phyloP scores from a whole-genome alignment of 176 grass and related monocot species.

The Rhipidocladum racemiflorum region DNA sequence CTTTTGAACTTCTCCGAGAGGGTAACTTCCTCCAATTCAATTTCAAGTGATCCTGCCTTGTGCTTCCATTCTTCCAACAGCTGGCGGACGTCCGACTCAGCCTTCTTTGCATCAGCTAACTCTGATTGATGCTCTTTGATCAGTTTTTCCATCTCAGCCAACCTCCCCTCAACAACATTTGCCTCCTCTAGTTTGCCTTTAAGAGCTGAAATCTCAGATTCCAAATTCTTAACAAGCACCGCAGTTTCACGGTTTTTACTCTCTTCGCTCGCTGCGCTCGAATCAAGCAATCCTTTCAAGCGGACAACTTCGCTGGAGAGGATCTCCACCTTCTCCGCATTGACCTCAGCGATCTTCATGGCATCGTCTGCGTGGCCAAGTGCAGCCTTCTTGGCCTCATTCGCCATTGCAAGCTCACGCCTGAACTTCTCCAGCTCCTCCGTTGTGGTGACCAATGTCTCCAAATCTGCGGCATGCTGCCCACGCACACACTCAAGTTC shows the following conservation, averaged over 20 bases:
- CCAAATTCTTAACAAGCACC: slow-evolving; percentile 56
- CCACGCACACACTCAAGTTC: slow-evolving; percentile 63
- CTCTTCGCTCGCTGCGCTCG: slow-evolving; percentile 49
- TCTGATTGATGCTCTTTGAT: slow-evolving; percentile 56
- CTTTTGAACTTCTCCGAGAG: slow-evolving; percentile 64
- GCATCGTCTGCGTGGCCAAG: slow-evolving; percentile 71
- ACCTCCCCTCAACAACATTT: slow-evolving; percentile 47
- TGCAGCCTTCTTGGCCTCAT: slow-evolving; percentile 62
- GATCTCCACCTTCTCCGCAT: slow-evolving; percentile 78
- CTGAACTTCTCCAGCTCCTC: slow-evolving; percentile 68
- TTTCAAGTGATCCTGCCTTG: slow-evolving; percentile 55
- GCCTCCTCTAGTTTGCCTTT: slow-evolving; percentile 65
- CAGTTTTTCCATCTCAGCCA: slow-evolving; percentile 48
- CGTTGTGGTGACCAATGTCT: slow-evolving; percentile 50
- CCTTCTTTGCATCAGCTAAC: slow-evolving; percentile 55
- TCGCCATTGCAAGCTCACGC: slow-evolving; percentile 49
- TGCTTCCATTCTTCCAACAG: slow-evolving; percentile 73
- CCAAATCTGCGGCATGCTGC: slow-evolving; percentile 53
- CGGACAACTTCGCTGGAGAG: slow-evolving; percentile 53
- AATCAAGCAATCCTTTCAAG: slow-evolving; percentile 74
- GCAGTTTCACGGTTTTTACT: slow-evolving; percentile 61
- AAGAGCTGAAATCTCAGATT: slow-evolving; percentile 49
- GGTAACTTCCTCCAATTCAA: slow-evolving; percentile 50
- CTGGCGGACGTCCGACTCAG: slow-evolving; percentile 39
- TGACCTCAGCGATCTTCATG: slow-evolving; percentile 61